Evolutionary conservation across 1,139 yeast species (phyloP).

Genomic region (Suhomyces taliae): DNA sequence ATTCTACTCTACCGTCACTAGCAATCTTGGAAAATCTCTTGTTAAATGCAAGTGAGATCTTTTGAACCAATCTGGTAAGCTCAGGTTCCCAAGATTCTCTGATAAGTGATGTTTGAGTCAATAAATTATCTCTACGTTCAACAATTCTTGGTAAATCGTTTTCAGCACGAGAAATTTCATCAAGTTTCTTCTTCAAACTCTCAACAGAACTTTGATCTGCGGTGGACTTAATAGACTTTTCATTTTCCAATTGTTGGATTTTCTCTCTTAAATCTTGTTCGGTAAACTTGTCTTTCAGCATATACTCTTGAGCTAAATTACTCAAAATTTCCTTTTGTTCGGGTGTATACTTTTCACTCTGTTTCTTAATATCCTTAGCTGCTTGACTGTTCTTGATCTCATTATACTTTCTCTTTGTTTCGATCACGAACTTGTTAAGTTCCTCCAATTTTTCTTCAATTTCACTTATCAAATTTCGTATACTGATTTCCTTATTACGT

Average conservation of each 20-base stretch:
- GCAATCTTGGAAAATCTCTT: slow-evolving; percentile 72
- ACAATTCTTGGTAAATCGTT: slow-evolving; percentile 36
- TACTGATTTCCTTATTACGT: slow-evolving; percentile 34
- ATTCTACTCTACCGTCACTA: slow-evolving; percentile 75
- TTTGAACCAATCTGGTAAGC: slow-evolving; percentile 47
- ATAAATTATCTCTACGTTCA: slow-evolving; percentile 25
- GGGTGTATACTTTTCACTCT: slow-evolving; percentile 39
- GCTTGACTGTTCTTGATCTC: slow-evolving; percentile 47
- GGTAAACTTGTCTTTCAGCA: slow-evolving; percentile 41
- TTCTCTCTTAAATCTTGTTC: slow-evolving; percentile 33
- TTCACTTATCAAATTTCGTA: slow-evolving; percentile 32
- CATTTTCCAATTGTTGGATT: slow-evolving; percentile 39
- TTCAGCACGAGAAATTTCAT: slow-evolving; percentile 32
- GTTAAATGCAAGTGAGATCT: slow-evolving; percentile 64
- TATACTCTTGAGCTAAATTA: slow-evolving; percentile 45
- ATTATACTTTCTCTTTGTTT: slow-evolving; percentile 43
- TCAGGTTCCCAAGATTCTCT: slow-evolving; percentile 58
- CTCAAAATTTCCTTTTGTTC: slow-evolving; percentile 46
- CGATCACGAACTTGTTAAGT: slow-evolving; percentile 33
- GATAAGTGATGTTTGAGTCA: slow-evolving; percentile 39
- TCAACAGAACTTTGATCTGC: slow-evolving; percentile 42
- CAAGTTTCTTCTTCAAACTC: slow-evolving; percentile 29
- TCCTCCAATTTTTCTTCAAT: slow-evolving; percentile 32
- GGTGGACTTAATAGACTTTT: slow-evolving; percentile 36
- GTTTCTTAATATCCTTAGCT: slow-evolving; percentile 40